Evolutionary conservation across 2,329 filamentous ascomycete species (phyloP).

Genomic region (Didymella keratinophila): DNA sequence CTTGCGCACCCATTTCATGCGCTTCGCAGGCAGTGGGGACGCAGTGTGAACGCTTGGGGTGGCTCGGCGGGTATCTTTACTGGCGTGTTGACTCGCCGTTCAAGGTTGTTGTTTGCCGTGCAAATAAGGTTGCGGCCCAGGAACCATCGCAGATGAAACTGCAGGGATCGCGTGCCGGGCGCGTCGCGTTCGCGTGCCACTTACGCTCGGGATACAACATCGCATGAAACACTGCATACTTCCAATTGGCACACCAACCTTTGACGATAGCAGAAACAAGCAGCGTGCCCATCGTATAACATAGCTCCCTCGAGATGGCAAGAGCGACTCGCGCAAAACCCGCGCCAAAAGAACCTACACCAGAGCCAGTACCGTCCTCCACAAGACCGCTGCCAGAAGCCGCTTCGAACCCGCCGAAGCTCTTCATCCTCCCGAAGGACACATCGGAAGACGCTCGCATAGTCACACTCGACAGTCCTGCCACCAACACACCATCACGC

Average conservation of each 20-base stretch:
- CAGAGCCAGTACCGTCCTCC: slow-evolving; percentile 33
- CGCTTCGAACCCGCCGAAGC: slow-evolving; percentile 56
- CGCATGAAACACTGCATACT: neutral
- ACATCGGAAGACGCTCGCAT: slow-evolving; percentile 63
- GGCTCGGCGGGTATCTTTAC: slow-evolving; percentile 7
- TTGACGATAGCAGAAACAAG: neutral
- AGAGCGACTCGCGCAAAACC: slow-evolving; percentile 49
- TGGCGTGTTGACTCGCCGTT: slow-evolving; percentile 21
- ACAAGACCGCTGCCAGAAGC: slow-evolving; percentile 46
- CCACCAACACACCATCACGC: slow-evolving; percentile 56
- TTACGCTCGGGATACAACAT: slow-evolving; percentile 13
- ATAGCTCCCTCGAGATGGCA: slow-evolving; percentile 31
- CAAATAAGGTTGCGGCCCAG: slow-evolving; percentile 35
- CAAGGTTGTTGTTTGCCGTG: slow-evolving; percentile 30
- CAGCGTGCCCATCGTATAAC: neutral
- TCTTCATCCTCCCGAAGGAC: slow-evolving; percentile 65
- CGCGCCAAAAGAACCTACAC: slow-evolving; percentile 26
- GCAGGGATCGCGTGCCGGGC: slow-evolving; percentile 41
- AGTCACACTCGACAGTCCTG: slow-evolving; percentile 63
- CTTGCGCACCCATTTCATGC: slow-evolving; percentile 41
- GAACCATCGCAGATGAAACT: slow-evolving; percentile 38
- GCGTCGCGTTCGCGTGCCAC: slow-evolving; percentile 22
- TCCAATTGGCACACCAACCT: neutral
- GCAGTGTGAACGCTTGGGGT: slow-evolving; percentile 15
- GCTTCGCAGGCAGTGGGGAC: slow-evolving; percentile 21